Evolutionary conservation across 202 grass and related monocot genomes (phyloP), one percentile per base, ranked within the genome.

Genomic region (Zizania palustris): DNA sequence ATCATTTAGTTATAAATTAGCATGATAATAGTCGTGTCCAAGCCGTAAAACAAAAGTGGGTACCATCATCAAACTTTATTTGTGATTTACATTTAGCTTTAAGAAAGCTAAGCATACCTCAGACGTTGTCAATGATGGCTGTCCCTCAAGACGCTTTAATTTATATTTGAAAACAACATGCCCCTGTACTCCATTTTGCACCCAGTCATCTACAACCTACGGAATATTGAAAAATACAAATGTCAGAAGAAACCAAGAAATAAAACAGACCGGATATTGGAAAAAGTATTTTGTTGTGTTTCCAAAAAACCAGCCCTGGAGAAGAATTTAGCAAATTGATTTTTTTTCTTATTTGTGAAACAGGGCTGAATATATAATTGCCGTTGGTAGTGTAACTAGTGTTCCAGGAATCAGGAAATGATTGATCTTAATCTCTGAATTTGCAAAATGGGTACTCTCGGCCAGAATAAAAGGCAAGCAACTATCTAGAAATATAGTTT

Each of bases 141-240:
- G 94, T 7, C 91, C 94, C 36, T 94, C 91, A 14, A 97, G 80
- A 38, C 94, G 76, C 82, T 94, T 91, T 50, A 97, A 74, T 71
- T 89, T 92, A 75, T 75, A 94, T 64, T 93, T 97, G 61, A 73
- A 97, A 62, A 97, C 86, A 3, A 86, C 88, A 66, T 82, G 92
- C 1, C 92, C 83, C 11, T 86, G 88, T 0, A 90, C 61, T 53
- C 95, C 95, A 1, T 86, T 88, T 49, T 93, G 82, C 35, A 85
- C 73, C 95, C 95, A 98, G 63, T 75, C 83, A 20, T 98, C 66
- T 44, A 73, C 69, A 19, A 98, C 95, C 95, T 98, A 84, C 40
- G 63, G 7, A 89, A 78, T 40, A 75, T 76, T 6, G n/a, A 69
- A 71, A 88, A 46, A 51, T 19, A 54, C 62, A 76, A 56, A 78